A percentile compares a stretch with the other conserved stretches of the same genome.
These are phyloP conservation scores for Ailanthus altissimus DNA, from an alignment of 345 rosid species.

Conservation along the genomic window DNA sequence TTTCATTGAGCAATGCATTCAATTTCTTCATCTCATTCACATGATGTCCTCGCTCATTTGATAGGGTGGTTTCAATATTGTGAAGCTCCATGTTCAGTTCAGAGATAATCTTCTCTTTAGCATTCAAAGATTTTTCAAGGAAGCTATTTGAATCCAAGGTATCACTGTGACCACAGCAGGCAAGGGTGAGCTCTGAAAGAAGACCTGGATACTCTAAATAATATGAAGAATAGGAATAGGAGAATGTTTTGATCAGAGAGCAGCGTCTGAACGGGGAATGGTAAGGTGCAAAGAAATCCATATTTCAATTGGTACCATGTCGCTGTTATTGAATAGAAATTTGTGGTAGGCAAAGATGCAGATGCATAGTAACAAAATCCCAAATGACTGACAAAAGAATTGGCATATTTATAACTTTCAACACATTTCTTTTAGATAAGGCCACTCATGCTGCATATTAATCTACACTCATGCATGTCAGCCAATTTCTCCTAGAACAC, in stretches of 20 bases:
- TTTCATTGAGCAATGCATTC: constrained; percentile 64
- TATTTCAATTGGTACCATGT: constrained; percentile 6
- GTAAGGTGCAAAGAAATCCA: background rate
- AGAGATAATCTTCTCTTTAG: constrained; percentile 93
- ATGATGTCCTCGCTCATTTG: constrained; percentile 81
- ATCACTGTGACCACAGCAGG: constrained; percentile 54
- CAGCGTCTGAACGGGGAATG: no score
- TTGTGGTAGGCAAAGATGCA: background rate
- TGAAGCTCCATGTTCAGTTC: constrained; percentile 93
- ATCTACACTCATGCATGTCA: background rate
- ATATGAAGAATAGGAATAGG: background rate
- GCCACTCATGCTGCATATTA: background rate
- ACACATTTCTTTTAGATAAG: background rate
- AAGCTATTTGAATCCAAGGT: constrained; percentile 68
- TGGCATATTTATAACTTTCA: background rate
- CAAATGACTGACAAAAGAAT: background rate
- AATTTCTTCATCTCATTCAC: constrained; percentile 75
- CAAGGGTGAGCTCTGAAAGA: constrained; percentile 15
- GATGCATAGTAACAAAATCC: background rate
- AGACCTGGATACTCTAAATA: constrained; percentile 12
- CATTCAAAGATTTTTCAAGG: constrained; percentile 84
- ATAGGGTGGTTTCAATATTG: constrained; percentile 72
- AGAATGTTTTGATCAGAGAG: background rate
- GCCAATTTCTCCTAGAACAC: background rate
- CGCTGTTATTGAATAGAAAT: background rate